Percentiles rank a stretch among this genome's conserved stretches.
Evolutionary conservation across 78 protist genomes (phyloP).

Genomic region (Dictyostelium intermedium): DNA sequence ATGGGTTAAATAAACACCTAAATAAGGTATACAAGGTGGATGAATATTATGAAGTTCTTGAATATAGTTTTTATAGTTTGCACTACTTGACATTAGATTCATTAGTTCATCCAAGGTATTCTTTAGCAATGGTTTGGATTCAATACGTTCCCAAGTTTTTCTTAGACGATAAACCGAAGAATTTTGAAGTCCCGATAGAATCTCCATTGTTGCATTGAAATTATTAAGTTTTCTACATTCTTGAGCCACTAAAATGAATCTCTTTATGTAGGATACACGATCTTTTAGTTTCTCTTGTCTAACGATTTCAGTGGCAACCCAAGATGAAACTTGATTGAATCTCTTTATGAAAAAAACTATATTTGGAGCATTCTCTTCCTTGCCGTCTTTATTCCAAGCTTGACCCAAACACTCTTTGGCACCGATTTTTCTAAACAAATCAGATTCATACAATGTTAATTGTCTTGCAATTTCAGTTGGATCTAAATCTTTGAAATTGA

Average conservation of each 20-base stretch:
- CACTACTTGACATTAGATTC: conserved; percentile 16
- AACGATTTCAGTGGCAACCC: conserved; percentile 85
- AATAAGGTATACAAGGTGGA: conserved; percentile 87
- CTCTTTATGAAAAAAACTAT: conserved; percentile 78
- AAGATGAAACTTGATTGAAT: conserved; percentile 83
- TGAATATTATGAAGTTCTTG: conserved; percentile 38
- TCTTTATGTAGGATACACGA: conserved; percentile 36
- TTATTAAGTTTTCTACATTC: conserved; percentile 69
- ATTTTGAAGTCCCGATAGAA: conserved; percentile 71
- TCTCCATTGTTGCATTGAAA: conserved; percentile 81
- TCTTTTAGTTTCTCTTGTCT: conserved; percentile 53
- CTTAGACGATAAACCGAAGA: conserved; percentile 80
- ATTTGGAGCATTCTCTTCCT: conserved; percentile 85
- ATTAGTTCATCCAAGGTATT: conserved; percentile 51
- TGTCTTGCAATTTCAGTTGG: conserved; percentile 87
- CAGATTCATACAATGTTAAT: conserved; percentile 81
- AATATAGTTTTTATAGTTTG: conserved; percentile 56
- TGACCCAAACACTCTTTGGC: conserved; percentile 84
- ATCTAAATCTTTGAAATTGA: conserved; percentile 68
- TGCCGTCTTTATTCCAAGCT: conserved; percentile 87
- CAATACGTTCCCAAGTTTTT: conserved; percentile 88
- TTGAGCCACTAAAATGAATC: conserved; percentile 50
- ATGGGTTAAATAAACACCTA: conserved; percentile 85
- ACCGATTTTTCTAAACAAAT: conserved; percentile 71
- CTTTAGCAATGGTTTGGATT: conserved; percentile 25